Evolutionary conservation across 768 basidiomycete genomes (phyloP).

Genomic region (Mycena leptocephala): DNA sequence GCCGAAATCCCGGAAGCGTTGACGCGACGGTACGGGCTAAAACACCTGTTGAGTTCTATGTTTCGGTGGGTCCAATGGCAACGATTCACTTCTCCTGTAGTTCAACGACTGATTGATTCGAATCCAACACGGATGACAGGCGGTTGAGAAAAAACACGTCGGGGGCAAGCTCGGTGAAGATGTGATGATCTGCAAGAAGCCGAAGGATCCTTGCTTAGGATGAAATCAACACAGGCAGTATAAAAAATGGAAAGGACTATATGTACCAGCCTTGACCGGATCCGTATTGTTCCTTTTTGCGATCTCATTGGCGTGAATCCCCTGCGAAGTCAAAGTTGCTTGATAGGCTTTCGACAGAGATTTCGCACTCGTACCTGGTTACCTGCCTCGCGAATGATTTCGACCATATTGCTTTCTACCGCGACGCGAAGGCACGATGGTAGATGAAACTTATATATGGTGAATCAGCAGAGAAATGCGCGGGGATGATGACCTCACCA

Average conservation of each 20-base stretch:
- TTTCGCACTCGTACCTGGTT: too few relatives aligned
- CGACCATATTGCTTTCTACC: too few relatives aligned
- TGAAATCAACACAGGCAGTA: neutral
- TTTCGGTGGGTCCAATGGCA: neutral
- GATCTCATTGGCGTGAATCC: too few relatives aligned
- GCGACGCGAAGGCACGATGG: too few relatives aligned
- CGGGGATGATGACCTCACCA: too few relatives aligned
- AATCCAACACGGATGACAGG: constrained; percentile 47
- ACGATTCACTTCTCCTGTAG: constrained; percentile 27
- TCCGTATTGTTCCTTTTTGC: too few relatives aligned
- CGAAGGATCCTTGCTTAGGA: constrained; percentile 49
- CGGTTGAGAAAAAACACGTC: constrained; percentile 56
- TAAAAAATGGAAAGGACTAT: neutral
- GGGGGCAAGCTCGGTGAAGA: constrained; percentile 53
- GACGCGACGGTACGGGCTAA: constrained; percentile 27
- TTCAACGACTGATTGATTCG: constrained; percentile 45
- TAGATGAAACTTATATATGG: too few relatives aligned
- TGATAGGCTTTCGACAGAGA: too few relatives aligned
- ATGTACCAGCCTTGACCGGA: constrained; percentile 54
- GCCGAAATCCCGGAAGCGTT: constrained; percentile 18
- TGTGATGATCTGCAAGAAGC: constrained; percentile 50
- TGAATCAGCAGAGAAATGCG: too few relatives aligned
- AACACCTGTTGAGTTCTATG: neutral
- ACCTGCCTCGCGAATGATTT: too few relatives aligned
- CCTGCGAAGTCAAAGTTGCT: too few relatives aligned